Conservation (phyloP, 768 basidiomycete species). For the Kwoniella sp. region DNA sequence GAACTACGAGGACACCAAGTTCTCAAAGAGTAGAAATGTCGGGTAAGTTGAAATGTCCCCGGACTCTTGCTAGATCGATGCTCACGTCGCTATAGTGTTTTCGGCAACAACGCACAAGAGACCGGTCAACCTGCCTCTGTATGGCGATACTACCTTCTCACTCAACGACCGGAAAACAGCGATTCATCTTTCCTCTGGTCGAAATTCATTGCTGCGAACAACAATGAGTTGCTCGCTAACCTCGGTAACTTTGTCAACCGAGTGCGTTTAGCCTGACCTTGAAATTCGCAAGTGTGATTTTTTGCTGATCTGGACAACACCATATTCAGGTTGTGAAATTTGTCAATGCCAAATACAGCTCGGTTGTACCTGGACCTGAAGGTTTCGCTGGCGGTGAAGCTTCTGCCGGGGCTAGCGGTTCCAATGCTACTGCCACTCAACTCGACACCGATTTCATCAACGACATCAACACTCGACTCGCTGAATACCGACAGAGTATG, state of each 20-base stretch:
- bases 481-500: slow-evolving; percentile 82
- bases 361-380: slow-evolving; percentile 75
- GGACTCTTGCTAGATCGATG: no score
- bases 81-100: slow-evolving; percentile 61
- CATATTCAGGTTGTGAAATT: slow-evolving; percentile 70
- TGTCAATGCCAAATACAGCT: slow-evolving; percentile 76
- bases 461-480: slow-evolving; percentile 75
- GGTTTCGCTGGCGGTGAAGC: slow-evolving; percentile 72
- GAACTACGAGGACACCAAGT: slow-evolving; percentile 98
- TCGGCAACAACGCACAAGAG: slow-evolving; percentile 89
- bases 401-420: slow-evolving; percentile 62
- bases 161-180: slow-evolving; percentile 86
- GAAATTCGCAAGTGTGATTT: no score
- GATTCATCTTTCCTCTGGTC: slow-evolving; percentile 98
- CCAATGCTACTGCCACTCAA: slow-evolving; percentile 55
- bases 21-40: slow-evolving; percentile 94
- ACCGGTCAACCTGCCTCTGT: slow-evolving; percentile 91
- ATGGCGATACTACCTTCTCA: slow-evolving; percentile 94
- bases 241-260: slow-evolving; percentile 99
- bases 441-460: slow-evolving; percentile 69
- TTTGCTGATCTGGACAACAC: background rate
- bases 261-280: slow-evolving; percentile 42
- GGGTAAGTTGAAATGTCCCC: no score
- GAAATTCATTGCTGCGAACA: slow-evolving; percentile 89
- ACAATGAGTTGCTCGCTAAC: slow-evolving; percentile 90